Evolutionary conservation across 2,329 filamentous ascomycete genomes (phyloP).

Genomic region (Zymoseptoria passerinii): DNA sequence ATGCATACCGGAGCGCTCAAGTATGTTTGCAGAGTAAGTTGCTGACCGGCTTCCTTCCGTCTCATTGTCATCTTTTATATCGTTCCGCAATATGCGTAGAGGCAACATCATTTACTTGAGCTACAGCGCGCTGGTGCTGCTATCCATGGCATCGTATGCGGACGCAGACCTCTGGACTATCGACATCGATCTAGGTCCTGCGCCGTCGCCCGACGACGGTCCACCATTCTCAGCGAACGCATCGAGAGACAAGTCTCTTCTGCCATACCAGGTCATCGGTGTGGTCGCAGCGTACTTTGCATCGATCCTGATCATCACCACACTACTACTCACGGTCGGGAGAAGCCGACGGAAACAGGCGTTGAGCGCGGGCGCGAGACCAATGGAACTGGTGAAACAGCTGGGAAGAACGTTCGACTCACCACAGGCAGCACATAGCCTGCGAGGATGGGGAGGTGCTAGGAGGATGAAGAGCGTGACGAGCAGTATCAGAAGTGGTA

Average conservation of each 20-base stretch:
- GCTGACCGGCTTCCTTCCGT: conserved; percentile 5
- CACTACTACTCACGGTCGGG: conserved; percentile 44
- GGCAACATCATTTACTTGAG: conserved; percentile 18
- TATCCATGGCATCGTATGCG: conserved; percentile 12
- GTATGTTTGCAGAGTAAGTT: conserved; percentile 15
- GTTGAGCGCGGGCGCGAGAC: conserved; percentile 43
- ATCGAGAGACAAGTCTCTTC: conserved; percentile 52
- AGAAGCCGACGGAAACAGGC: conserved; percentile 37
- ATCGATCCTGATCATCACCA: conserved; percentile 64
- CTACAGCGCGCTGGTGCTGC: conserved; percentile 24
- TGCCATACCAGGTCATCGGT: conserved; percentile 75
- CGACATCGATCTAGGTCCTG: conserved; percentile 47
- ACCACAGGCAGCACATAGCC: conserved; percentile 7
- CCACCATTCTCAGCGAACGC: conserved; percentile 52
- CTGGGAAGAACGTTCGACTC: conserved; percentile 14
- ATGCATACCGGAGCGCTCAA: conserved; percentile 11
- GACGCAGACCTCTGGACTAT: conserved; percentile 31
- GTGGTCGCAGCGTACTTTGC: conserved; percentile 77
- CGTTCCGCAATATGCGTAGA: conserved; percentile 18
- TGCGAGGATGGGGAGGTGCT: conserved; percentile 21
- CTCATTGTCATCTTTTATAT: not conserved
- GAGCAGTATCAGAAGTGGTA: conserved; percentile 29
- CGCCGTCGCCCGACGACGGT: conserved; percentile 53
- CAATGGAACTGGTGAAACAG: conserved; percentile 51
- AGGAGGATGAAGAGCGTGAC: conserved; percentile 20